Percentiles rank a stretch among this genome's conserved stretches.
Conservation (phyloP, 2,329 filamentous ascomycete genomes). For the Diplocarpon rosae region DNA sequence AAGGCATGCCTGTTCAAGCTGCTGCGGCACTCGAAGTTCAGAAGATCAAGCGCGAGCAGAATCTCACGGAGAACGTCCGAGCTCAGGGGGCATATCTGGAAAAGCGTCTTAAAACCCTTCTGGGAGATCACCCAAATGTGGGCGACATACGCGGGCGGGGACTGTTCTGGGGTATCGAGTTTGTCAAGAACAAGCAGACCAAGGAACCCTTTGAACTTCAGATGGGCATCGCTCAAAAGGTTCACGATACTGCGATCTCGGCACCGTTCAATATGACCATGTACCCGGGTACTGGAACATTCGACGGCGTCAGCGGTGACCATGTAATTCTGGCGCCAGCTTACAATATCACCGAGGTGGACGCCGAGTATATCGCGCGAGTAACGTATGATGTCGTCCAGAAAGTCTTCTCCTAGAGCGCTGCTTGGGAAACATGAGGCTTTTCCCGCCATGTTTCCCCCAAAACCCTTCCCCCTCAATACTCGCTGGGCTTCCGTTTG, state of each 20-base stretch:
- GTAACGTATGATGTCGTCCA: slow-evolving; percentile 21
- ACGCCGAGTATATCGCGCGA: slow-evolving; percentile 44
- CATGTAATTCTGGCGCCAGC: slow-evolving; percentile 51
- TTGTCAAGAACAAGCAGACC: slow-evolving; percentile 38
- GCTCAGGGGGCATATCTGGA: slow-evolving; percentile 41
- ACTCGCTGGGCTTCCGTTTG: too few relatives aligned
- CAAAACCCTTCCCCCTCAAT: too few relatives aligned
- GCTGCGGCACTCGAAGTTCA: slow-evolving; percentile 53
- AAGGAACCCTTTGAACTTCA: slow-evolving; percentile 37
- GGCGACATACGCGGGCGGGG: slow-evolving; percentile 51
- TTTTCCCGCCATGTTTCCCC: too few relatives aligned
- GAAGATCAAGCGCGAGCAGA: slow-evolving; percentile 43
- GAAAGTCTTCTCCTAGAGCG: slow-evolving; percentile 16
- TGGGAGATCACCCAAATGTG: slow-evolving; percentile 39
- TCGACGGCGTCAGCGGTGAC: slow-evolving; percentile 45
- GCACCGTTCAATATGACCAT: slow-evolving; percentile 40
- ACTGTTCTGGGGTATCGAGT: slow-evolving; percentile 46
- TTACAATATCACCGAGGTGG: slow-evolving; percentile 42
- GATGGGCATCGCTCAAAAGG: slow-evolving; percentile 33
- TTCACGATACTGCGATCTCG: slow-evolving; percentile 36
- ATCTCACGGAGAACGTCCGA: slow-evolving; percentile 46
- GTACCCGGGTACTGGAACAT: slow-evolving; percentile 48
- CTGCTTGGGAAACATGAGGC: neutral
- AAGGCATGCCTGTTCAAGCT: slow-evolving; percentile 48
- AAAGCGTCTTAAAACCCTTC: slow-evolving; percentile 31